These are phyloP conservation scores for Paramecium octaurelia DNA, from an alignment of 73 alveolate genomes.

Conservation along the genomic window DNA sequence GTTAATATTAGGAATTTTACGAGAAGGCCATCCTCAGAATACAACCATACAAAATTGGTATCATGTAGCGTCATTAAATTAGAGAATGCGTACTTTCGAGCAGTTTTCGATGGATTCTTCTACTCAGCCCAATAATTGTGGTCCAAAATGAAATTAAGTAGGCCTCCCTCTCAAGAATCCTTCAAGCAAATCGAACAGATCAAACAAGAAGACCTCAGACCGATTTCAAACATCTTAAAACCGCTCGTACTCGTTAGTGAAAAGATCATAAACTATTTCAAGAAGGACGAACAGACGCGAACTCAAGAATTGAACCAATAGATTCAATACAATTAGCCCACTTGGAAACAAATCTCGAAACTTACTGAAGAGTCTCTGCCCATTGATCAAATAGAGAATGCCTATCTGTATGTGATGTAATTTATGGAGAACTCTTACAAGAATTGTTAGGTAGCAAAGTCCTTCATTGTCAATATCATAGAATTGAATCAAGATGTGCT, in stretches of 20 bases:
- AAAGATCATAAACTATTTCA: neutral
- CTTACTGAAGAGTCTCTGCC: neutral
- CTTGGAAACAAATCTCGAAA: neutral
- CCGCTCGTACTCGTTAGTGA: neutral
- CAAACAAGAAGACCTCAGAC: neutral
- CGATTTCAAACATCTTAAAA: neutral
- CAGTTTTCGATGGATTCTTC: constrained; percentile 45
- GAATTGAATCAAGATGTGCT: constrained; percentile 21
- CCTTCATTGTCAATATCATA: constrained; percentile 20
- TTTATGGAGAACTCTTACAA: neutral
- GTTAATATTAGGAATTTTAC: neutral
- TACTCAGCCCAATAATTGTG: neutral
- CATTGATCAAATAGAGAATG: neutral
- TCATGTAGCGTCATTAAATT: neutral
- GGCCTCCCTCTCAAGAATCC: neutral
- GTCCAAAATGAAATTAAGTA: neutral
- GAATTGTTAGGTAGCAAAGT: constrained; percentile 29
- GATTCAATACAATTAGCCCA: neutral
- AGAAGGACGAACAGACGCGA: neutral
- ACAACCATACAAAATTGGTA: neutral
- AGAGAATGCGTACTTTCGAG: neutral
- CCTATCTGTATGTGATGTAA: neutral
- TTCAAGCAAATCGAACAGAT: neutral
- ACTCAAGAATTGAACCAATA: neutral
- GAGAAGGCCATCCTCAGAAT: neutral